A percentile compares a stretch with the other conserved stretches of the same genome.
phyloP scores from a whole-genome alignment of 352 stramenopile species.

The Thalassiosira exigua region DNA sequence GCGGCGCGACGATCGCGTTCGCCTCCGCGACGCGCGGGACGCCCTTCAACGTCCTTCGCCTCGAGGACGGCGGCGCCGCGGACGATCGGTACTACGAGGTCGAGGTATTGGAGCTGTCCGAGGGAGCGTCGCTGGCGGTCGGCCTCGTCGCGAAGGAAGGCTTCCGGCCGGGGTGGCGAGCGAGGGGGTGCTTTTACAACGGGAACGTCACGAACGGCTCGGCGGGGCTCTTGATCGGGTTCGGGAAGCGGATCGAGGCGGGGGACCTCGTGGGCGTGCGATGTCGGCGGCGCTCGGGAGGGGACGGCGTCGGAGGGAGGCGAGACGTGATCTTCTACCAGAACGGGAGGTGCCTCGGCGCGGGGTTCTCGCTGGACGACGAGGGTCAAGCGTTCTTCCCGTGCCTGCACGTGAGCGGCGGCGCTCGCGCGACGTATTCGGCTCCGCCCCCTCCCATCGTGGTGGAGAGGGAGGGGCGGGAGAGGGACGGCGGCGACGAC shows the following conservation, averaged over 20 bases:
- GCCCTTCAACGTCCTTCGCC: slow-evolving; percentile 45
- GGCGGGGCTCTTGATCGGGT: slow-evolving; percentile 55
- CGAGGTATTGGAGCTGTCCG: slow-evolving; percentile 12
- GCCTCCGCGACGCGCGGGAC: not conserved
- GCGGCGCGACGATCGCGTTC: slow-evolving; percentile 24
- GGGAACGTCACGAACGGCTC: slow-evolving; percentile 71
- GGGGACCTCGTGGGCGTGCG: slow-evolving; percentile 55
- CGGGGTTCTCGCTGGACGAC: slow-evolving; percentile 55
- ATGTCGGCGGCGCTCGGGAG: not conserved
- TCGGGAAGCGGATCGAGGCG: slow-evolving; percentile 38
- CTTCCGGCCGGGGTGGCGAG: slow-evolving; percentile 61
- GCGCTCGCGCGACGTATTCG: slow-evolving; percentile 30
- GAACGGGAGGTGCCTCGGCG: slow-evolving; percentile 60
- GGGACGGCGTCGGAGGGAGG: not conserved
- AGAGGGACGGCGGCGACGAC: slow-evolving; percentile 3
- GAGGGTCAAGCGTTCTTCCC: slow-evolving; percentile 41
- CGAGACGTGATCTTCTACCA: slow-evolving; percentile 60
- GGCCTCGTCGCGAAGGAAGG: slow-evolving; percentile 49
- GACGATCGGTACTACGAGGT: slow-evolving; percentile 40
- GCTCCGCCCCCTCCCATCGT: slow-evolving; percentile 21
- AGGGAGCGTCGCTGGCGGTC: slow-evolving; percentile 46
- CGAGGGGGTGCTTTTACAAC: slow-evolving; percentile 73
- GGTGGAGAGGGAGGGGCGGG: slow-evolving; percentile 17
- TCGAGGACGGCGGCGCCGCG: not conserved
- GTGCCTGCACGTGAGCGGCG: slow-evolving; percentile 53